phyloP scores from a whole-genome alignment of 139 green algal species.

The Desmodesmus armatus region DNA sequence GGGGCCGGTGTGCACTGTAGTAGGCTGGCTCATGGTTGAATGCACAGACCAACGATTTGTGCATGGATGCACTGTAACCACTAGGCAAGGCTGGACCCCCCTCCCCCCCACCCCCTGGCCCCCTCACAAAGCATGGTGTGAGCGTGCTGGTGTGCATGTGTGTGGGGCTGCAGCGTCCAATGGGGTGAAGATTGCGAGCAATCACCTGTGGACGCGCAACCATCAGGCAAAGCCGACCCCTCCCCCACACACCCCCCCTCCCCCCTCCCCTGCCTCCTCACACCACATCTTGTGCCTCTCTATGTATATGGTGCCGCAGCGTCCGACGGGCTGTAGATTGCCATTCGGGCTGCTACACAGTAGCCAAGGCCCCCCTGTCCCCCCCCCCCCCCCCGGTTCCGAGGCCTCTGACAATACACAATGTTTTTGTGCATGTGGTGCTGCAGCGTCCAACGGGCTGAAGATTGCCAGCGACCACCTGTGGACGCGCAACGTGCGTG shows the following conservation, averaged over 20 bases:
- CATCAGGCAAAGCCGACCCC: neutral
- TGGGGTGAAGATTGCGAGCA: neutral
- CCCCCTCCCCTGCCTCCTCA: too few relatives aligned
- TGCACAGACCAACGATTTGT: neutral
- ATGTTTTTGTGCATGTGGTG: too few relatives aligned
- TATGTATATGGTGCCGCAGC: slow-evolving; percentile 1
- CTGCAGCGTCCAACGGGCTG: slow-evolving; percentile 15
- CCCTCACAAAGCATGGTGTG: too few relatives aligned
- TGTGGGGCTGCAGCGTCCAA: neutral
- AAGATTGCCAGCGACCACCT: neutral
- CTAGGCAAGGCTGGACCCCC: too few relatives aligned
- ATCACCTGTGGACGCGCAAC: slow-evolving; percentile 29
- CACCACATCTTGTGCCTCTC: too few relatives aligned
- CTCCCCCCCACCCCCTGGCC: too few relatives aligned
- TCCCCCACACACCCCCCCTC: too few relatives aligned
- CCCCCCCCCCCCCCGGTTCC: too few relatives aligned
- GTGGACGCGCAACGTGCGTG: slow-evolving; percentile 32
- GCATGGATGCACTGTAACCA: neutral
- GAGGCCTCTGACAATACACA: too few relatives aligned
- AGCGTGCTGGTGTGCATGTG: neutral
- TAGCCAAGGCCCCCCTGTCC: too few relatives aligned
- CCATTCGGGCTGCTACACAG: too few relatives aligned
- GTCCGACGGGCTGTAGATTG: neutral
- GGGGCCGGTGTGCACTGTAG: neutral
- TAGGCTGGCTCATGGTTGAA: neutral